phyloP scores from a whole-genome alignment of 768 basidiomycete genomes.

The Rubroboletus pulcherrimus region DNA sequence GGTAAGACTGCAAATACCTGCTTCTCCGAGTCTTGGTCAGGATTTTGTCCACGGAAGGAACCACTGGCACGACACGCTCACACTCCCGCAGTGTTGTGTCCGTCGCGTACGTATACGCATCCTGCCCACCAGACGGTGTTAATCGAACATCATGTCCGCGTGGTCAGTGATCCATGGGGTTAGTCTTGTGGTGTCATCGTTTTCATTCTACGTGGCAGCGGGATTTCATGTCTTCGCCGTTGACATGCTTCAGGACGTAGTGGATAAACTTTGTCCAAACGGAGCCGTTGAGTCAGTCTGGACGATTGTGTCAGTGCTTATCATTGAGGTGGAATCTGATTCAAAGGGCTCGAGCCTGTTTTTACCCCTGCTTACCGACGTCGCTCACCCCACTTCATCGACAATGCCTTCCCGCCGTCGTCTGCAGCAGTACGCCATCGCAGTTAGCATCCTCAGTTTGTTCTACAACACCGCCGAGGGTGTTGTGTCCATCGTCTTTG shows the following conservation, averaged over 20 bases:
- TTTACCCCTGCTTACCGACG: neutral
- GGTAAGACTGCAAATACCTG: neutral
- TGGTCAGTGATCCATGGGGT: neutral
- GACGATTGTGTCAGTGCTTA: neutral
- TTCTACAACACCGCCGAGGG: conserved; percentile 41
- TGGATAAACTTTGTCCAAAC: neutral
- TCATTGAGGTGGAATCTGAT: neutral
- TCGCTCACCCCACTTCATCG: neutral
- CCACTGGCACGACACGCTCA: neutral
- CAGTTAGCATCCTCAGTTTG: conserved; percentile 40
- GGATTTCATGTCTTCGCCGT: neutral
- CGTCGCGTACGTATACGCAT: neutral
- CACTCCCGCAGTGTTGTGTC: neutral
- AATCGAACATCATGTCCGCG: neutral
- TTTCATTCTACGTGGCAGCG: neutral
- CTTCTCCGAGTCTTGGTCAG: neutral
- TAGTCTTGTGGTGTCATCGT: neutral
- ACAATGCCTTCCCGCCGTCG: conserved; percentile 18
- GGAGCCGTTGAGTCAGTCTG: neutral
- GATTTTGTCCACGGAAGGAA: neutral
- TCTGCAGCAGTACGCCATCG: conserved; percentile 37
- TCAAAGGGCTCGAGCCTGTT: neutral
- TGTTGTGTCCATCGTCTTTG: conserved; percentile 41
- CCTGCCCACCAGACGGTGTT: neutral
- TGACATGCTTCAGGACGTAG: neutral